Evolutionary conservation across 164 flowering plant species (phyloP), one percentile per base, ranked within the genome.

Genomic region (Echeveria elegans): DNA sequence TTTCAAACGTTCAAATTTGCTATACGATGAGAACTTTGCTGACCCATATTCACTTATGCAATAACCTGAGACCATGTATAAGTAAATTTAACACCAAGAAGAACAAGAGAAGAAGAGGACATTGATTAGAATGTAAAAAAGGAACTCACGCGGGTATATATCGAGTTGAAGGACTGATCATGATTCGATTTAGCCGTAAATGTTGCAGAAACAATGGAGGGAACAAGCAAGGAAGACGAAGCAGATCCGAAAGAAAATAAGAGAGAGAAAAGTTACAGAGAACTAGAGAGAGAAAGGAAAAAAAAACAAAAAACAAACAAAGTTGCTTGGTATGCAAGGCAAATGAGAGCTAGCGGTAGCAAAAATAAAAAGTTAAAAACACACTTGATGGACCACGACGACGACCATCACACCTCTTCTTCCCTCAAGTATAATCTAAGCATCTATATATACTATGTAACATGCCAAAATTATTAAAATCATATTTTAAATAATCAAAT

Each of bases 271-370:
- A n/a, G n/a, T n/a, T n/a, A n/a, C n/a, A n/a, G n/a, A n/a, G 72
- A 36, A 23, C 2, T 29, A 56, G 61, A 12, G 32, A 56, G 8
- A 56, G 16, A 26, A 16, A 26, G 12, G n/a, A 28, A 56, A 56
- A 3, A 34, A 34, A 34, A 34, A 34, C 37, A 26, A 56, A n/a
- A n/a, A n/a, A n/a, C n/a, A n/a, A 10, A 4, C n/a, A 56, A 26
- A 70, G 81, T 87, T 88, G 97, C 98, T 93, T 90, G 88, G 85
- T 73, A 77, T 73, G 76, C 87, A 88, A 88, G 96, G 90, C 85
- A 87, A 86, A 74, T 81, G 62, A 79, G 81, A 56, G 61, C 32
- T 28, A 56, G 61, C 58, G 15, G 47, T 43, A 56, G 61, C 61
- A 56, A 29, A 26, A 56, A 56, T 16, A 23, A 45, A 45, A 43